phyloP scores from a whole-genome alignment of 495 filamentous ascomycete species.

The Penicillium desertorum region DNA sequence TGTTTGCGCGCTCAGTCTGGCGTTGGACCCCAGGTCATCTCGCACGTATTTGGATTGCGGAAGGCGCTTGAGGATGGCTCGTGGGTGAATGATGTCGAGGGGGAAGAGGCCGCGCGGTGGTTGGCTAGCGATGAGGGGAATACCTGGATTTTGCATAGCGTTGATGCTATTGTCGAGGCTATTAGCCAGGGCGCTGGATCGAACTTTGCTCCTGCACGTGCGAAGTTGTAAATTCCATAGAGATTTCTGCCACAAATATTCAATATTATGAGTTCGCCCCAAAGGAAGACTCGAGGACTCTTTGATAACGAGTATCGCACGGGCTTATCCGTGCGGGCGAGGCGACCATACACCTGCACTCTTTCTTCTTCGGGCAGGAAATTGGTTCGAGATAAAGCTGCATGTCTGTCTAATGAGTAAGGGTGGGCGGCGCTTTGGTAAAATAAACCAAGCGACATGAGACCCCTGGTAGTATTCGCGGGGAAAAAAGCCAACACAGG shows the following conservation, averaged over 20 bases:
- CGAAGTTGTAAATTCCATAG: conserved; percentile 47
- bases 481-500: not conserved
- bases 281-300: not conserved
- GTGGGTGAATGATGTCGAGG: conserved; percentile 52
- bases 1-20: conserved; percentile 73
- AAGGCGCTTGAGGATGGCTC: conserved; percentile 70
- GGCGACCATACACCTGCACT: not conserved
- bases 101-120: conserved; percentile 58
- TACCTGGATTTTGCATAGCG: conserved; percentile 65
- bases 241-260: not conserved
- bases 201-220: conserved; percentile 58
- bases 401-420: not conserved
- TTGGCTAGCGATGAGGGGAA: conserved; percentile 71
- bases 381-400: not conserved
- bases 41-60: conserved; percentile 70
- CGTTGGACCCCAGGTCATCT: conserved; percentile 73
- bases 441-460: not conserved
- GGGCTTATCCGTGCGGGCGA: not conserved
- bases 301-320: not conserved
- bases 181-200: conserved; percentile 58
- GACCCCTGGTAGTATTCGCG: not conserved
- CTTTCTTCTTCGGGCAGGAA: not conserved
- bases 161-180: conserved; percentile 65
- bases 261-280: not conserved
- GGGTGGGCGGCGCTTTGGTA: not conserved